Conservation (phyloP, 2,329 filamentous ascomycete genomes). For the Exutisphaerella laricina region DNA sequence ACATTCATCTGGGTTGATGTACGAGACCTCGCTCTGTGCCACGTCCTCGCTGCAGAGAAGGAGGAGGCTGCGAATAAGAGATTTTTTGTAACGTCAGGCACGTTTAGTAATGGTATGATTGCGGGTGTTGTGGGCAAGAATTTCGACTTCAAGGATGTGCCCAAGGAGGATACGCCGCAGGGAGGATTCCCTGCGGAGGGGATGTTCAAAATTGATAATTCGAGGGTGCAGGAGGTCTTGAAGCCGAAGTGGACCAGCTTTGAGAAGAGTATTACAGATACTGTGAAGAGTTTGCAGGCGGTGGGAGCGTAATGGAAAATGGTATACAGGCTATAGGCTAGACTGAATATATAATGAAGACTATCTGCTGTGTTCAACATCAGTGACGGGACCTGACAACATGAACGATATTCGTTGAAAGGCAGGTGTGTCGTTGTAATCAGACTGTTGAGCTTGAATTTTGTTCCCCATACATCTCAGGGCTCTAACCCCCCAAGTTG, state of each 20-base stretch:
- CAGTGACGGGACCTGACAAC: not conserved
- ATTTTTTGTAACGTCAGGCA: constrained; percentile 57
- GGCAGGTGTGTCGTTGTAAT: constrained; percentile 22
- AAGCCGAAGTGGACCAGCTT: constrained; percentile 56
- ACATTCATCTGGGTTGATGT: constrained; percentile 26
- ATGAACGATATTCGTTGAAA: not conserved
- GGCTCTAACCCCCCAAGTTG: constrained; percentile 24
- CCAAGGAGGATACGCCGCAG: constrained; percentile 37
- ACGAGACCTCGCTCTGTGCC: constrained; percentile 20
- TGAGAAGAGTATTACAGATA: constrained; percentile 56
- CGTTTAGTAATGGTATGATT: constrained; percentile 58
- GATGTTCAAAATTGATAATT: constrained; percentile 54
- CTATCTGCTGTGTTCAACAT: not conserved
- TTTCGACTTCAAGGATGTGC: constrained; percentile 50
- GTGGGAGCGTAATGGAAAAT: constrained; percentile 39
- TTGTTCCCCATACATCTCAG: constrained; percentile 21
- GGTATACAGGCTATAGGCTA: constrained; percentile 3
- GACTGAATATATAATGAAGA: not conserved
- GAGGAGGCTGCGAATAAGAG: constrained; percentile 55
- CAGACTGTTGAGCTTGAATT: constrained; percentile 54
- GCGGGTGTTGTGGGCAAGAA: constrained; percentile 51
- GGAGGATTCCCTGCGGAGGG: constrained; percentile 46
- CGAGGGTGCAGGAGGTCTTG: constrained; percentile 48
- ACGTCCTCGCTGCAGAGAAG: constrained; percentile 39
- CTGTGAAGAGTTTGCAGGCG: constrained; percentile 57